Evolutionary conservation across 768 basidiomycete species (phyloP).

Genomic region (Tubosaeta brunneosetosa): DNA sequence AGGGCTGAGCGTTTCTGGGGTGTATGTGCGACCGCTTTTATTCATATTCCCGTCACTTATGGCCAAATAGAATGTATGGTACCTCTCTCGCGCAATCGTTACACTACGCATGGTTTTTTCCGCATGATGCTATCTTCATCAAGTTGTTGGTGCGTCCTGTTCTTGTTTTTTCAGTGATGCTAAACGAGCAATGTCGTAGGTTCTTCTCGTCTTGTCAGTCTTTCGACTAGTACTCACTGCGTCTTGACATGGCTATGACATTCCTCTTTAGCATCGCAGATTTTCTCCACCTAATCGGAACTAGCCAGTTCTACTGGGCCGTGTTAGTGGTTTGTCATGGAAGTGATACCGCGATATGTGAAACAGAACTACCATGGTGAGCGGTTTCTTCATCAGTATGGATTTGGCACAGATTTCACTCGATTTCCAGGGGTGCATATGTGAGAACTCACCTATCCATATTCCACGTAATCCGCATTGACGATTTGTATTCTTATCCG

Average conservation of each 20-base stretch:
- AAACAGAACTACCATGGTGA: slow-evolving; percentile 6
- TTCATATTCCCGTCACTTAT: not conserved
- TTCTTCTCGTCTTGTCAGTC: slow-evolving; percentile 11
- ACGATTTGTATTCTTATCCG: not conserved
- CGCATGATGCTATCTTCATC: slow-evolving; percentile 1
- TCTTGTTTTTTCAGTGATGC: not conserved
- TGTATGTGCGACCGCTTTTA: slow-evolving; percentile 1
- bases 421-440: slow-evolving; percentile 3
- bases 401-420: not conserved
- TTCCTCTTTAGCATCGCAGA: slow-evolving; percentile 6
- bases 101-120: slow-evolving; percentile 5
- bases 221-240: too few species aligned
- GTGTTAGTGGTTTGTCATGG: slow-evolving; percentile 5
- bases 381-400: not conserved
- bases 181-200: not conserved
- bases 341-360: not conserved
- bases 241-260: not conserved
- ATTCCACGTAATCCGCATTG: not conserved
- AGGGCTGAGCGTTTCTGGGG: slow-evolving; percentile 1
- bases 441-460: not conserved
- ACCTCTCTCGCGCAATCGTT: slow-evolving; percentile 2
- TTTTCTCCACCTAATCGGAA: slow-evolving; percentile 1
- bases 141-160: slow-evolving; percentile 7
- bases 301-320: slow-evolving; percentile 2
- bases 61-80: slow-evolving; percentile 10